These are phyloP conservation scores for Glutinoglossum americanum DNA, from an alignment of 495 filamentous ascomycete species.

Conservation along the genomic window DNA sequence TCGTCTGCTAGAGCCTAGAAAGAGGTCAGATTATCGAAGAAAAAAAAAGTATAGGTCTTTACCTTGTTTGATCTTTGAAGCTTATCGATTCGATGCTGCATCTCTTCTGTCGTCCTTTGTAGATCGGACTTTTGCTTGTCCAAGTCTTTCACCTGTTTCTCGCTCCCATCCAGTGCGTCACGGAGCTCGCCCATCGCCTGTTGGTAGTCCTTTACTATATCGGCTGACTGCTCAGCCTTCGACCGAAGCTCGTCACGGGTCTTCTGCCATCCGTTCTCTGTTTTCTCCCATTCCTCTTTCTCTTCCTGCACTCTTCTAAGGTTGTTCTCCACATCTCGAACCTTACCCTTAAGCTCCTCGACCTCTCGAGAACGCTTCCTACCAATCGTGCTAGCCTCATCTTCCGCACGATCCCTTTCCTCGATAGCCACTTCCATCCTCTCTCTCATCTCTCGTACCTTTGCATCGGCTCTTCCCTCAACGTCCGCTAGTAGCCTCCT, in stretches of 20 bases:
- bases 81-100: constrained; percentile 54
- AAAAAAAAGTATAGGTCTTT: neutral
- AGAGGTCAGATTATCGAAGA: neutral
- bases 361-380: constrained; percentile 59
- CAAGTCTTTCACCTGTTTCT: constrained; percentile 56
- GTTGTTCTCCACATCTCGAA: constrained; percentile 61
- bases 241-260: constrained; percentile 55
- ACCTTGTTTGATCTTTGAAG: constrained; percentile 49
- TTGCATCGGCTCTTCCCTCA: constrained; percentile 56
- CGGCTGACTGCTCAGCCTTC: constrained; percentile 37
- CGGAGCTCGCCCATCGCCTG: constrained; percentile 59
- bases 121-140: constrained; percentile 67
- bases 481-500: constrained; percentile 69
- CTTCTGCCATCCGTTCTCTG: constrained; percentile 50
- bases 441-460: constrained; percentile 72
- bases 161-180: constrained; percentile 64
- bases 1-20: constrained; percentile 25
- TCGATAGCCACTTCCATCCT: constrained; percentile 73
- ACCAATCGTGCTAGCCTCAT: constrained; percentile 60
- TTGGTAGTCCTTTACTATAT: constrained; percentile 54
- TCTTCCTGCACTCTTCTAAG: constrained; percentile 47
- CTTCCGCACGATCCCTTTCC: constrained; percentile 80
- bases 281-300: constrained; percentile 43
- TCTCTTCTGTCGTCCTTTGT: constrained; percentile 53
- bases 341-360: constrained; percentile 59